A percentile compares a stretch with the other conserved stretches of the same genome.
These are phyloP conservation scores for Lactifluus pinguis DNA, from an alignment of 768 basidiomycete genomes.

Conservation along the genomic window DNA sequence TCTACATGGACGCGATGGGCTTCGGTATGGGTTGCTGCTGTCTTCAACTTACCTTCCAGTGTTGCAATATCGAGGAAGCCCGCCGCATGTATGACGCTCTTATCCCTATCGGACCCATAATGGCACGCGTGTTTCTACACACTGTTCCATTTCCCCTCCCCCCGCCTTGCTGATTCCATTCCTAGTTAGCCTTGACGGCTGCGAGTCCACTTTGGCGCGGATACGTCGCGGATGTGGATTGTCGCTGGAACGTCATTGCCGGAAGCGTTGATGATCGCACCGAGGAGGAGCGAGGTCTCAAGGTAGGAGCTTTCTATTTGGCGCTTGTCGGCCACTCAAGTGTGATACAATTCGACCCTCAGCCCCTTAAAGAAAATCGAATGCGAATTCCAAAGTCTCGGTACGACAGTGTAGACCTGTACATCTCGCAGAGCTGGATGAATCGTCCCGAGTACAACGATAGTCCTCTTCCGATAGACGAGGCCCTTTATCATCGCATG, in stretches of 20 bases:
- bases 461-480: constrained; percentile 69
- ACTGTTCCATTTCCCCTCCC: neutral
- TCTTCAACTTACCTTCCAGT: constrained; percentile 95
- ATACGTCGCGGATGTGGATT: constrained; percentile 93
- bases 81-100: constrained; percentile 93
- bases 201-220: constrained; percentile 94
- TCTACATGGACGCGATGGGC: constrained; percentile 99
- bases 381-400: constrained; percentile 91
- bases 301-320: constrained; percentile 35
- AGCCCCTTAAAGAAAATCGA: constrained; percentile 72
- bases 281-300: constrained; percentile 84
- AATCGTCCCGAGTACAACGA: constrained; percentile 96
- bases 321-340: constrained; percentile 2
- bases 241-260: constrained; percentile 97
- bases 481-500: constrained; percentile 63
- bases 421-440: constrained; percentile 77
- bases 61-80: constrained; percentile 89
- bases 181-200: constrained; percentile 84
- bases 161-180: neutral
- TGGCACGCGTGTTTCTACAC: constrained; percentile 44
- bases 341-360: neutral
- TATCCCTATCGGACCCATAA: constrained; percentile 88
- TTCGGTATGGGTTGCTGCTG: constrained; percentile 99
- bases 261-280: constrained; percentile 98
- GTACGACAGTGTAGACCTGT: constrained; percentile 92